These are phyloP conservation scores for Arachis hypogaea DNA, from an alignment of 306 rosid species.

Conservation along the genomic window DNA sequence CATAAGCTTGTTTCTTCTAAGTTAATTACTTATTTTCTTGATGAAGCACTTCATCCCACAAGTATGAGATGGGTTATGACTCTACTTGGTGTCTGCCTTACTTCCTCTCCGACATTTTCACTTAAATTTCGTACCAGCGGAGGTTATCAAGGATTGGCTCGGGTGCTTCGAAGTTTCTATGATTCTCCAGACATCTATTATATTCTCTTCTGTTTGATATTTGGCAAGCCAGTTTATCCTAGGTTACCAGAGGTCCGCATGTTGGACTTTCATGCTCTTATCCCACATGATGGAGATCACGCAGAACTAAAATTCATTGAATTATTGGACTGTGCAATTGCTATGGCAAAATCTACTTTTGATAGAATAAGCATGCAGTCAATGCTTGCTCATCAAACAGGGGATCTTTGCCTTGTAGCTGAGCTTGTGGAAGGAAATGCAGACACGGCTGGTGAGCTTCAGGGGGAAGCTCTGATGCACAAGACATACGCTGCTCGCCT, in stretches of 20 bases:
- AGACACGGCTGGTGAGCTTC: constrained; percentile 98
- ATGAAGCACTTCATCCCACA: constrained; percentile 95
- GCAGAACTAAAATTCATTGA: constrained; percentile 78
- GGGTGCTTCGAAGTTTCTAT: constrained; percentile 90
- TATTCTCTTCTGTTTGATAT: constrained; percentile 93
- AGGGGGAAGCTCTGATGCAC: constrained; percentile 99
- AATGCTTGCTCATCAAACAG: constrained; percentile 93
- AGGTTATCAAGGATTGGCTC: constrained; percentile 90
- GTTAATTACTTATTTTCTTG: constrained; percentile 93
- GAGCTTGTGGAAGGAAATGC: constrained; percentile 93
- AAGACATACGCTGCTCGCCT: constrained; percentile 99
- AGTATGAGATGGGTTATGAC: constrained; percentile 99
- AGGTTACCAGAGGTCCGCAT: constrained; percentile 98
- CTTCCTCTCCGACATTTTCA: constrained; percentile 90
- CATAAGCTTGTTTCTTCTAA: constrained; percentile 96
- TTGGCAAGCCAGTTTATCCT: constrained; percentile 98
- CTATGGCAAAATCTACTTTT: constrained; percentile 91
- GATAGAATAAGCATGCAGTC: constrained; percentile 90
- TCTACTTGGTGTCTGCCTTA: constrained; percentile 94
- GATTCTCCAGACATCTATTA: constrained; percentile 98
- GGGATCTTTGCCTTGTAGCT: constrained; percentile 93
- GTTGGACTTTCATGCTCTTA: constrained; percentile 98
- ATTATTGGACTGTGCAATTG: constrained; percentile 85
- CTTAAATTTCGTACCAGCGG: constrained; percentile 96
- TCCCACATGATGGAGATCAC: constrained; percentile 84